Evolutionary conservation across 1,139 yeast genomes (phyloP), one percentile per base, ranked within the genome.

Genomic region (Nadsonia starkeyi-henricii): DNA sequence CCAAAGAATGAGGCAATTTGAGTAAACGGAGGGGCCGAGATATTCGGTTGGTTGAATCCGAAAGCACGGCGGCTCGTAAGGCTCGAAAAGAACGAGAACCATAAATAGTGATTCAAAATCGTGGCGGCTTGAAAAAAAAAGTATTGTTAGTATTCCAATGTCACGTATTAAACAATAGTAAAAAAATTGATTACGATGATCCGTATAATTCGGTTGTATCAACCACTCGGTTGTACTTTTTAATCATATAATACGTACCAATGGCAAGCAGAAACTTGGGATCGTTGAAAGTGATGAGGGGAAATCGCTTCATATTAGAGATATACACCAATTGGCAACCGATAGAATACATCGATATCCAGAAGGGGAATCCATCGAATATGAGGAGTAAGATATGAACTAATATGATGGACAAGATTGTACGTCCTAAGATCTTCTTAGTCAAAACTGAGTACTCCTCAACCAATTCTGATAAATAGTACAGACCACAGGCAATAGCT

Each of bases 1-100:
- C 96, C 98, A 61, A 93, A 88, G 64, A 91, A 91, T 3, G 96
- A 83, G 26, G 96, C 85, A 2, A 91, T 85, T 61, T 93, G 96
- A 1, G 88, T 71, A 60, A 91, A 91, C 7, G 83, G 72, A 1
- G 95, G 69, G 66, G 20, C 64, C 58, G 21, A 58, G 58, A 18
- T 54, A 50, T 44, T 53, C 52, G 43, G 64, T 60, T 26, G 61
- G 39, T 33, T 12, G 17, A 13, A 33, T 33, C 39, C 39, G 5
- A 33, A 54, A 42, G 74, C 70, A 9, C 79, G 73, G 9, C 76
- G 71, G 26, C 68, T 61, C n/a, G 67, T 70, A 17, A 86, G 83
- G 56, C 81, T 74, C 55, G 80, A 81, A 70, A 91, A 91, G 63
- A 85, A 77, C 57, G 79, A 74, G 66, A 89, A 89, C 99, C 99